These are phyloP conservation scores for Limonium bicolor DNA, from an alignment of 148 eudicot species.

Conservation along the genomic window DNA sequence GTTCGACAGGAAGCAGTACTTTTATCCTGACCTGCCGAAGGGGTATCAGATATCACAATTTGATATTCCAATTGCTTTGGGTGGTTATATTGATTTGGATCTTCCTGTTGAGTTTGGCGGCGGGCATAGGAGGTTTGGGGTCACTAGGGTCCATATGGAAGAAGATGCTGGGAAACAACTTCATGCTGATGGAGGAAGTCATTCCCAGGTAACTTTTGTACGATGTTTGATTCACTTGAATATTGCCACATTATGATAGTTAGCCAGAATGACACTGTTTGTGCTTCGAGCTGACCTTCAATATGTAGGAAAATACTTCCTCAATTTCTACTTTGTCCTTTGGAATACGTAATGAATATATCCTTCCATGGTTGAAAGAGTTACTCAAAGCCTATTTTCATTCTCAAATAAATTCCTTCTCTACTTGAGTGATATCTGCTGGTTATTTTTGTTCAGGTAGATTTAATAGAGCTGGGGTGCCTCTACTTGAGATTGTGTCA, in stretches of 20 bases:
- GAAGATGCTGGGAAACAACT: conserved; percentile 97
- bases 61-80: conserved; percentile 81
- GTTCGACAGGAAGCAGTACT: conserved; percentile 96
- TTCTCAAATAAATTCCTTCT: not conserved
- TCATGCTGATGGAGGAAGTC: conserved; percentile 59
- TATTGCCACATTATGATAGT: not conserved
- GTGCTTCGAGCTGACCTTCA: no score
- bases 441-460: conserved; percentile 81
- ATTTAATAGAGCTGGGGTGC: conserved; percentile 97
- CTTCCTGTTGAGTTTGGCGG: conserved; percentile 90
- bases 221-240: not conserved
- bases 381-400: no score
- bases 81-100: conserved; percentile 82
- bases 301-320: no score
- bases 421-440: not conserved
- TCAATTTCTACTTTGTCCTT: no score
- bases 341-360: no score
- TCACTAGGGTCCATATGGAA: conserved; percentile 96
- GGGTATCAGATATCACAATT: conserved; percentile 98
- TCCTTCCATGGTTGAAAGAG: no score
- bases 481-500: conserved; percentile 94
- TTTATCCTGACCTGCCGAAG: conserved; percentile 94
- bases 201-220: conserved; percentile 90
- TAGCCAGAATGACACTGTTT: not conserved
- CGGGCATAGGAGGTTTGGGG: conserved; percentile 85